Base-by-base conservation (phyloP, 495 filamentous ascomycete species). In the Tuber umbilicatum region DNA sequence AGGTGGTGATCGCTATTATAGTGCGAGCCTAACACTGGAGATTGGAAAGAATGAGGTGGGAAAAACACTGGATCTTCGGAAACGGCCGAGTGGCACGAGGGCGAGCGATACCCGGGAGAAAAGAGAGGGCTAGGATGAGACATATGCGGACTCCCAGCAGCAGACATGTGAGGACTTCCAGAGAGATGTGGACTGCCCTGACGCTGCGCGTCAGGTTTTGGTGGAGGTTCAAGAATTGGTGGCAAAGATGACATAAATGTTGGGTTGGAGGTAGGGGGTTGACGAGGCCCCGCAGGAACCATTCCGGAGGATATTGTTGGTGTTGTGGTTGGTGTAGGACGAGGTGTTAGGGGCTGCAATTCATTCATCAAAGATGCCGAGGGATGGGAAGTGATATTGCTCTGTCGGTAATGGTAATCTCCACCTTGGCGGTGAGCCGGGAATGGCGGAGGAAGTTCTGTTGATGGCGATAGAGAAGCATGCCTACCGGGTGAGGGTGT, bases 401-500 rank as follows among this genome's bases (percentile, higher is more conserved):
- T 60, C 84, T 84, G 85, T 89, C 86, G 84, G 47, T 93, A 94
- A 60, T 86, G 85, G 76, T 90, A 91, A 41, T 91, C 89, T 37
- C 88, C 85, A 31, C 84, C 78, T 71, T 89, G 89, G 70, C 91
- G 90, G 74, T 90, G 90, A 85, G 97, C 90, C 73, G 87, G 87
- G 73, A 88, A 89, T 78, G 95, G 85, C 1, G 89, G 89, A 50
- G 92, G 90, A 74, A 96, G 87, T 47, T 94, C 92, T 6, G 89
- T 87, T 72, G 87, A 87, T 4, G 95, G 94, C 2, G 94, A 97
- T 77, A 94, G 87, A 2, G 94, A 92, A 70, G 91, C 83, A 67
- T 90, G 88, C 43, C 90, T 87, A n/a, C 88, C 88, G 1, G 94
- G 94, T 14, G 94, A 97, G 31, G 94, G 93, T 2, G 94, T 95